Evolutionary conservation across 495 filamentous ascomycete species (phyloP), one percentile per base, ranked within the genome.

Genomic region (Neurospora hispaniola): DNA sequence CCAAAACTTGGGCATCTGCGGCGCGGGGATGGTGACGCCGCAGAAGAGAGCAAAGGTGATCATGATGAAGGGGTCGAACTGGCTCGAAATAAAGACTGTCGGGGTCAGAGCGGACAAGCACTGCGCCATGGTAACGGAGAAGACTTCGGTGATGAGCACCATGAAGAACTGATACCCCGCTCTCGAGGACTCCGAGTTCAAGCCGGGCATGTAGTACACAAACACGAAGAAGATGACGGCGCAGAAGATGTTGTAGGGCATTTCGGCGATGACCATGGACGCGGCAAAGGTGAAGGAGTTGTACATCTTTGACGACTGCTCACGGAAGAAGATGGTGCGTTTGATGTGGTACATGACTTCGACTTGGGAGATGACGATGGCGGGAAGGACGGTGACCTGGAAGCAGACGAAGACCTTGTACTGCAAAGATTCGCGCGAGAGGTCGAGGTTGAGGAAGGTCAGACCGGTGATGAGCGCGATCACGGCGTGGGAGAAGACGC

Each of bases 101-200:
- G 92, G 92, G 0, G 92, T 93, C 27, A 92, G 78, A 0, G 92
- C 88, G 0, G 90, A 87, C 27, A 94, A 83, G 68, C 86, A 85
- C 74, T 94, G 91, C 20, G 85, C 92, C 38, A 94, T 79, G 0
- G 89, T 90, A 48, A 94, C 90, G n/a, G 89, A 87, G 80, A 94
- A 93, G 31, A 93, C 77, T 76, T 94, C 91, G 3, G 89, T 92
- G 78, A 94, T 87, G 11, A 94, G 84, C 66, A 95, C 84, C 81
- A 96, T 92, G 81, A 94, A 82, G 84, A 94, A 94, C 76, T 93
- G 91, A 79, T 93, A 94, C 0, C 93, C 93, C 0, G 93, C 89
- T 6, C 92, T 87, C 16, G 79, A 81, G 1, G 88, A 75, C 4
- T 82, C 85, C 10, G 80, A 70, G 62, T 87, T 85, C 76, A 92